Evolutionary conservation across 257 asterid genomes (phyloP).

Genomic region (Salvia splendens): DNA sequence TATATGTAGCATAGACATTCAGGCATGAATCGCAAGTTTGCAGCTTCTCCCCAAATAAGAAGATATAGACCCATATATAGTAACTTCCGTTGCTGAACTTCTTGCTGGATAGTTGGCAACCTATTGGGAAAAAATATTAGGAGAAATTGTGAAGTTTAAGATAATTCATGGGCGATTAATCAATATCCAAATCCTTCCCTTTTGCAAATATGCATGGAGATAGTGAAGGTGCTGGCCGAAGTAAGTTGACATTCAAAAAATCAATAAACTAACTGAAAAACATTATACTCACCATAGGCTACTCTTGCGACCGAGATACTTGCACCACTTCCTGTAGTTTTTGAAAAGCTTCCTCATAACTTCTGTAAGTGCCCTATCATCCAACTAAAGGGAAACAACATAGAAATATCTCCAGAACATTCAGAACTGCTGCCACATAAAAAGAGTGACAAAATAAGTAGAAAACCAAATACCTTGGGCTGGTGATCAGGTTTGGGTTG

Average conservation of each 20-base stretch:
- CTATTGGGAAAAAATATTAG: constrained; percentile 44
- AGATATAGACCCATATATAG: constrained; percentile 94
- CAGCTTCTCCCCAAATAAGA: constrained; percentile 99
- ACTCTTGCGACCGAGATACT: constrained; percentile 91
- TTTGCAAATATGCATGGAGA: constrained; percentile 11
- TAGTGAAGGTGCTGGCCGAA: constrained; percentile 17
- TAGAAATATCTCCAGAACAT: background rate
- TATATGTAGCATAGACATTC: constrained; percentile 40
- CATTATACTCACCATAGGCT: constrained; percentile 79
- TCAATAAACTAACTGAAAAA: constrained; percentile 6
- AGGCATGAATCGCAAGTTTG: constrained; percentile 96
- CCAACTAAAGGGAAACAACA: constrained; percentile 60
- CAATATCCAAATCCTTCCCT: constrained; percentile 11
- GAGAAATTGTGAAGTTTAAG: constrained; percentile 18
- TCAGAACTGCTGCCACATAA: constrained; percentile 21
- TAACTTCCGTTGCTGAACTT: constrained; percentile 95
- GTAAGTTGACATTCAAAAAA: constrained; percentile 6
- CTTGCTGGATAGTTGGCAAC: constrained; percentile 98
- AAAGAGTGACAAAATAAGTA: constrained; percentile 18
- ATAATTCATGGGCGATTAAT: background rate
- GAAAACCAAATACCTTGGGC: constrained; percentile 64
- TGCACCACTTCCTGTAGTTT: constrained; percentile 98
- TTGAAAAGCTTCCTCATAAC: constrained; percentile 95
- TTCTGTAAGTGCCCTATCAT: constrained; percentile 89
- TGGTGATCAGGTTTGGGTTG: constrained; percentile 94